These are phyloP conservation scores for Pythium biforme DNA, from an alignment of 352 stramenopile species.

Conservation along the genomic window DNA sequence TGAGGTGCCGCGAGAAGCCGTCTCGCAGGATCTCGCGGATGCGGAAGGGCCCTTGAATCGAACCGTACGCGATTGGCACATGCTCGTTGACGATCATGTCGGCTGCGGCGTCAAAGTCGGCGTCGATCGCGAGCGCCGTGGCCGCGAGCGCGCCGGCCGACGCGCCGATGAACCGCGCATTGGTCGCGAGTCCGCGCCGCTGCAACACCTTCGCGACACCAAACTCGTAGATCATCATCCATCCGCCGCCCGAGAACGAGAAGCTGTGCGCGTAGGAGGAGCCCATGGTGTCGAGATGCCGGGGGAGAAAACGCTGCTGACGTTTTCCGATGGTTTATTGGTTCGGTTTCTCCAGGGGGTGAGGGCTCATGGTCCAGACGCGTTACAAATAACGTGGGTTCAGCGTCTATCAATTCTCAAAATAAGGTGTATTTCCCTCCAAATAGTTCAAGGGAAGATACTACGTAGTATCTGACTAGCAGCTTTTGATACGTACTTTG, in stretches of 20 bases:
- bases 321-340: too few species aligned
- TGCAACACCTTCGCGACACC: slow-evolving; percentile 46
- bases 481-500: background rate
- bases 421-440: too few species aligned
- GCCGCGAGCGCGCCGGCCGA: slow-evolving; percentile 36
- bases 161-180: slow-evolving; percentile 32
- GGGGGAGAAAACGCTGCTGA: too few species aligned
- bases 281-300: too few species aligned
- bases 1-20: slow-evolving; percentile 1
- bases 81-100: slow-evolving; percentile 25
- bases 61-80: slow-evolving; percentile 16
- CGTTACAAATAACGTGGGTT: too few species aligned
- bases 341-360: too few species aligned
- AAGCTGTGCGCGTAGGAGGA: too few species aligned
- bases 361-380: background rate
- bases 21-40: slow-evolving; percentile 31
- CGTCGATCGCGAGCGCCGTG: slow-evolving; percentile 27
- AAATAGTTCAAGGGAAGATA: too few species aligned
- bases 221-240: slow-evolving; percentile 49
- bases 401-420: too few species aligned
- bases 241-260: slow-evolving; percentile 38
- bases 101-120: slow-evolving; percentile 36
- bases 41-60: slow-evolving; percentile 18
- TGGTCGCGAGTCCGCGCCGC: slow-evolving; percentile 12
- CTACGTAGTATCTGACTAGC: too few species aligned